phyloP scores from a whole-genome alignment of 441 rosid genomes.

The Metrosideros polymorpha region DNA sequence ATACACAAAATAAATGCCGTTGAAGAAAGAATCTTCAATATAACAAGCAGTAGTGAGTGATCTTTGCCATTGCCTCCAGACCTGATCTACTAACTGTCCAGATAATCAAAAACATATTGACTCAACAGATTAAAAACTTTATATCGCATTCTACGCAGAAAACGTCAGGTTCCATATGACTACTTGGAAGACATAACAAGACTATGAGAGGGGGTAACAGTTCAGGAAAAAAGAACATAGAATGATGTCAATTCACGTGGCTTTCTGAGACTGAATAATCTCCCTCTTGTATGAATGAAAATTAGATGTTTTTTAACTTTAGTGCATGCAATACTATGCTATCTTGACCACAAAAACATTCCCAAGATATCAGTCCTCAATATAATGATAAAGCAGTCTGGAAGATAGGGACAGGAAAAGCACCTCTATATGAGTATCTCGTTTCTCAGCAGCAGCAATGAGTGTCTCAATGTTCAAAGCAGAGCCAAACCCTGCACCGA shows the following conservation, averaged over 20 bases:
- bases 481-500: constrained; percentile 83
- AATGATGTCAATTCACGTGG: background rate
- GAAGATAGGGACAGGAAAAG: background rate
- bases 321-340: background rate
- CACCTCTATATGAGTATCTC: constrained; percentile 91
- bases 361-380: background rate
- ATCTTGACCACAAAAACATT: background rate
- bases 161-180: background rate
- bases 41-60: background rate
- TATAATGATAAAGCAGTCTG: background rate
- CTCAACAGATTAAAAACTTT: background rate
- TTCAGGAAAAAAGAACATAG: background rate
- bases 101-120: background rate
- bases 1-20: background rate
- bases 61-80: background rate
- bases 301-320: background rate
- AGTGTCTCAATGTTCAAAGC: constrained; percentile 97
- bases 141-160: background rate
- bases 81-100: background rate
- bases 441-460: constrained; percentile 98
- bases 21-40: background rate
- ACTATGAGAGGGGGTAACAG: background rate
- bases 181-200: background rate
- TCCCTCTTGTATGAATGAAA: background rate
- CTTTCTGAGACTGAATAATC: background rate